Evolutionary conservation across 2,329 filamentous ascomycete species (phyloP).

Genomic region (Bipolaris sorokiniana): DNA sequence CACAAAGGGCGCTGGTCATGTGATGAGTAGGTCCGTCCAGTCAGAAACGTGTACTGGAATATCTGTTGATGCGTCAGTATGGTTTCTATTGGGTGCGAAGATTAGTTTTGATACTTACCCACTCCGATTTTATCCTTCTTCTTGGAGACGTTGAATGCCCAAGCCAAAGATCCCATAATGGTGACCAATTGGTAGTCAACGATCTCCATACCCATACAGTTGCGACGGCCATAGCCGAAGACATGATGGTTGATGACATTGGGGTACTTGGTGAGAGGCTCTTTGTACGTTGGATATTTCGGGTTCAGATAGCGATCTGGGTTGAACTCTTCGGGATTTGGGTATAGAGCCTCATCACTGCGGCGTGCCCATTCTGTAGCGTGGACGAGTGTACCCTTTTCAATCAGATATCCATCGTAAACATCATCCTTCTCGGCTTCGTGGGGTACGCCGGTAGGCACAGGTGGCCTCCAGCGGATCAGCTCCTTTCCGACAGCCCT

Average conservation of each 20-base stretch:
- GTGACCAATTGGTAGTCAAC: conserved; percentile 20
- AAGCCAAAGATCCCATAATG: conserved; percentile 18
- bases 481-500: conserved; percentile 23
- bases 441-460: conserved; percentile 24
- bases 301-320: conserved; percentile 62
- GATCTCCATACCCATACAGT: conserved; percentile 21
- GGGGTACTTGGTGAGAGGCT: conserved; percentile 18
- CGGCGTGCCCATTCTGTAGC: conserved; percentile 55
- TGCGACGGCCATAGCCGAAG: conserved; percentile 22
- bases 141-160: conserved; percentile 18
- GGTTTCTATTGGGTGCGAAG: too few relatives aligned
- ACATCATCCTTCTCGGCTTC: conserved; percentile 20
- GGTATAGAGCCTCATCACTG: conserved; percentile 62
- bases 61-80: background rate
- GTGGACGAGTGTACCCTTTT: conserved; percentile 21
- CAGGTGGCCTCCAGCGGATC: conserved; percentile 24
- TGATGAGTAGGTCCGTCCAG: conserved; percentile 9
- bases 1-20: conserved; percentile 2
- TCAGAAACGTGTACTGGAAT: conserved; percentile 1
- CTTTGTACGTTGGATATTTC: conserved; percentile 18
- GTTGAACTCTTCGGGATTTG: conserved; percentile 63
- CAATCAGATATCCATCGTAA: conserved; percentile 29
- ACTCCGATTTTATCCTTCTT: conserved; percentile 7
- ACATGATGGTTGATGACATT: conserved; percentile 17
- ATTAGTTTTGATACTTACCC: background rate